Evolutionary conservation across 306 rosid species (phyloP).

Genomic region (Trifolium repens): DNA sequence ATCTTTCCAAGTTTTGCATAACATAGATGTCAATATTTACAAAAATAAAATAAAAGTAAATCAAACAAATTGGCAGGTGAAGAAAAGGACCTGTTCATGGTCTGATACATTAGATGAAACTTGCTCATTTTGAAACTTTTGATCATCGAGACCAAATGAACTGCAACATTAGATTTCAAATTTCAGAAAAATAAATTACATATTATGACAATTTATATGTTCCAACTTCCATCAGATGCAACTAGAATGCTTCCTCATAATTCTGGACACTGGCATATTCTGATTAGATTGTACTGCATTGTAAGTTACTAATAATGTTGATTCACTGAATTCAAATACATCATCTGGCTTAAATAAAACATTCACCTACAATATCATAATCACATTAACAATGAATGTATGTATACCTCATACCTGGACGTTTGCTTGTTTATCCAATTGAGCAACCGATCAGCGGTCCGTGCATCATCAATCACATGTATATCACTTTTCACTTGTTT

Average conservation of each 20-base stretch:
- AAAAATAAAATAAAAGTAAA: conserved; percentile 35
- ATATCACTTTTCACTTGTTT: conserved; percentile 74
- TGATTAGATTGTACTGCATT: conserved; percentile 21
- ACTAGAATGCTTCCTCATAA: conserved; percentile 23
- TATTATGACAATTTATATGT: conserved; percentile 23
- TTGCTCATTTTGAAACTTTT: conserved; percentile 87
- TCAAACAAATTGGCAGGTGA: conserved; percentile 36
- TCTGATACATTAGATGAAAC: conserved; percentile 79
- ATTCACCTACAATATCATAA: conserved; percentile 18
- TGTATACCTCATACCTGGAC: conserved; percentile 72
- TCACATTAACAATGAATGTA: conserved; percentile 32
- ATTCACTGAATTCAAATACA: conserved; percentile 22
- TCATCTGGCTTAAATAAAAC: conserved; percentile 28
- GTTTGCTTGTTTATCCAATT: conserved; percentile 84
- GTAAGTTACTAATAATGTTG: conserved; percentile 6
- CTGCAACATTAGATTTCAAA: conserved; percentile 52
- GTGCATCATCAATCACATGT: conserved; percentile 62
- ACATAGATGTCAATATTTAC: conserved; percentile 43
- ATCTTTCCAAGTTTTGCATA: conserved; percentile 56
- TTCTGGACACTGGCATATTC: conserved; percentile 19
- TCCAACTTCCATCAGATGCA: conserved; percentile 25
- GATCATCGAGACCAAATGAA: conserved; percentile 80
- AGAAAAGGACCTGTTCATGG: conserved; percentile 71
- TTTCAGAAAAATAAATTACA: conserved; percentile 26
- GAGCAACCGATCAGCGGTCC: conserved; percentile 82